Conservation (phyloP, 2,329 filamentous ascomycete genomes). For the Cladosporium sp. region DNA sequence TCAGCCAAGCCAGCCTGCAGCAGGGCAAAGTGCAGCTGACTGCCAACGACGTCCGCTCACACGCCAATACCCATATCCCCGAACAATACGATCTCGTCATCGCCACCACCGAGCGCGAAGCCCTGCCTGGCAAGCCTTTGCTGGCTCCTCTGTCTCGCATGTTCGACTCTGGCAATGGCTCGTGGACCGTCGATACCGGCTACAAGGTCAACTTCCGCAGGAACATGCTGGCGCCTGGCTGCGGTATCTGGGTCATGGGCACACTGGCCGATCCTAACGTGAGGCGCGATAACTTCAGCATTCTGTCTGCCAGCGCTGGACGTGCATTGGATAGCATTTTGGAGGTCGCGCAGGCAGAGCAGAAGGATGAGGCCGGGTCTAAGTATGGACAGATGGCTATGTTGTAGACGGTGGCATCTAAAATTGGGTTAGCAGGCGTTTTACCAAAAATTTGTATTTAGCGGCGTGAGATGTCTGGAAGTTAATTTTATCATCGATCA, state of each 20-base stretch:
- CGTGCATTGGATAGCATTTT: constrained; percentile 26
- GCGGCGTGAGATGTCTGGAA: not conserved
- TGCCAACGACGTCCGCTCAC: constrained; percentile 25
- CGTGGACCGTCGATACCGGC: constrained; percentile 27
- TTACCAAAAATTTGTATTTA: not conserved
- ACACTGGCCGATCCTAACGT: constrained; percentile 26
- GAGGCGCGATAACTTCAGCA: constrained; percentile 28
- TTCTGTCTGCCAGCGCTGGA: constrained; percentile 28
- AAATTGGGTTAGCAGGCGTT: not conserved
- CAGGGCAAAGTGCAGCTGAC: constrained; percentile 21
- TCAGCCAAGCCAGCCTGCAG: constrained; percentile 22
- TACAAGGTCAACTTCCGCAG: constrained; percentile 32
- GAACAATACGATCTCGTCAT: constrained; percentile 29
- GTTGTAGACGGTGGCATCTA: constrained; percentile 22
- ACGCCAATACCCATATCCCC: constrained; percentile 20
- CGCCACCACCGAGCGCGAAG: constrained; percentile 28
- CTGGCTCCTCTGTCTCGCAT: constrained; percentile 23
- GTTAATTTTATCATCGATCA: not conserved
- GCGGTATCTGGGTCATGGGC: constrained; percentile 31
- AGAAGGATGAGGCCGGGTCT: constrained; percentile 4
- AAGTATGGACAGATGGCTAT: constrained; percentile 28
- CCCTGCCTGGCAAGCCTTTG: constrained; percentile 23
- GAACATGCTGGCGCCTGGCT: constrained; percentile 24
- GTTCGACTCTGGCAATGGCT: constrained; percentile 24
- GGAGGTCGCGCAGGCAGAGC: constrained; percentile 22